phyloP scores from a whole-genome alignment of 495 filamentous ascomycete species.

The Bryoglossum gracile region DNA sequence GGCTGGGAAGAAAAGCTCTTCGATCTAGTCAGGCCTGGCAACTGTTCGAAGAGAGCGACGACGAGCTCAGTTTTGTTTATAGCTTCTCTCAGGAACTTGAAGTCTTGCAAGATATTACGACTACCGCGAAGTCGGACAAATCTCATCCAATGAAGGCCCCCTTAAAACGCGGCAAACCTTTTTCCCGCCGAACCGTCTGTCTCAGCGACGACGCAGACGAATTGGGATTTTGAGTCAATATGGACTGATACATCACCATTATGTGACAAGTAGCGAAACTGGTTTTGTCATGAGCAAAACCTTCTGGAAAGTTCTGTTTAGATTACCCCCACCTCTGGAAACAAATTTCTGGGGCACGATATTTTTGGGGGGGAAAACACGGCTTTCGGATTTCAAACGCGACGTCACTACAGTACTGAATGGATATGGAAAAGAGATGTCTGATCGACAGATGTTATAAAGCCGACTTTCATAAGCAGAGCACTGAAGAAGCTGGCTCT shows the following conservation, averaged over 20 bases:
- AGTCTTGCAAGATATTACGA: constrained; percentile 13
- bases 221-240: constrained; percentile 27
- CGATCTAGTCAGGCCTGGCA: constrained; percentile 17
- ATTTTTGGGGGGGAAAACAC: too few species aligned
- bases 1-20: constrained; percentile 14
- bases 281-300: not conserved
- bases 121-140: not conserved
- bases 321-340: too few species aligned
- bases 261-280: not conserved
- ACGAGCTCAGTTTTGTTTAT: constrained; percentile 23
- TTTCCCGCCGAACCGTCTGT: not conserved
- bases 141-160: not conserved
- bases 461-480: too few species aligned
- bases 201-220: constrained; percentile 32
- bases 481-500: too few species aligned
- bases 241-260: not conserved
- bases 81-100: constrained; percentile 8
- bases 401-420: not conserved
- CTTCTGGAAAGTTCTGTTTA: constrained; percentile 1
- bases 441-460: not conserved
- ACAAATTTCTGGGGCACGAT: not conserved
- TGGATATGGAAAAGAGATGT: not conserved
- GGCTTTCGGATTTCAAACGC: too few species aligned
- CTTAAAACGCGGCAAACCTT: not conserved
- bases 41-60: constrained; percentile 23